These are phyloP conservation scores for Nemophila menziesii DNA, from an alignment of 257 asterid genomes.

Conservation along the genomic window DNA sequence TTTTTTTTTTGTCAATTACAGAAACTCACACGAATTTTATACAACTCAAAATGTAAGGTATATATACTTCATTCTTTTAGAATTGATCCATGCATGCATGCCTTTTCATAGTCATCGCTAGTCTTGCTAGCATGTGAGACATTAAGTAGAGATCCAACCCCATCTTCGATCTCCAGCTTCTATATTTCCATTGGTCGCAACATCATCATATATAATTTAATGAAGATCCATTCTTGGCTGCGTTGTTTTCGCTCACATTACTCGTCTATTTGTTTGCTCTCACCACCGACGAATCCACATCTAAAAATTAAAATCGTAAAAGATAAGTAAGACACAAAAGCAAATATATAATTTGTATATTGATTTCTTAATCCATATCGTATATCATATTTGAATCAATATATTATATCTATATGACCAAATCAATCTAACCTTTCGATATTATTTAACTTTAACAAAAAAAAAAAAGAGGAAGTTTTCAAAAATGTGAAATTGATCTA, in stretches of 20 bases:
- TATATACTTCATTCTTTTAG: background rate
- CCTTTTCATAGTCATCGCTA: background rate
- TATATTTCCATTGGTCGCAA: background rate
- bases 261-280: conserved; percentile 2
- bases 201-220: conserved; percentile 11
- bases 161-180: background rate
- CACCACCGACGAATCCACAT: conserved; percentile 34
- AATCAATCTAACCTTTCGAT: too few species aligned
- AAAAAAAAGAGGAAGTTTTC: too few species aligned
- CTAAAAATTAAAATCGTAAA: background rate
- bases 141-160: conserved; percentile 1
- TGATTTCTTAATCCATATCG: too few species aligned
- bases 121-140: background rate
- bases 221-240: conserved; percentile 66
- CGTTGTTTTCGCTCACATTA: conserved; percentile 30
- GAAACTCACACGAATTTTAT: background rate
- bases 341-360: background rate
- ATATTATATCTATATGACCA: too few species aligned
- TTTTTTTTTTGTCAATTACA: too few species aligned
- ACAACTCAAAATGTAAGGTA: background rate
- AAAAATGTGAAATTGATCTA: conserved; percentile 13
- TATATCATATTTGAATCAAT: too few species aligned
- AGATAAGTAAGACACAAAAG: background rate
- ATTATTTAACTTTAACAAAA: too few species aligned
- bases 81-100: background rate